Evolutionary conservation across 306 rosid species (phyloP).

Genomic region (Prunus padus): DNA sequence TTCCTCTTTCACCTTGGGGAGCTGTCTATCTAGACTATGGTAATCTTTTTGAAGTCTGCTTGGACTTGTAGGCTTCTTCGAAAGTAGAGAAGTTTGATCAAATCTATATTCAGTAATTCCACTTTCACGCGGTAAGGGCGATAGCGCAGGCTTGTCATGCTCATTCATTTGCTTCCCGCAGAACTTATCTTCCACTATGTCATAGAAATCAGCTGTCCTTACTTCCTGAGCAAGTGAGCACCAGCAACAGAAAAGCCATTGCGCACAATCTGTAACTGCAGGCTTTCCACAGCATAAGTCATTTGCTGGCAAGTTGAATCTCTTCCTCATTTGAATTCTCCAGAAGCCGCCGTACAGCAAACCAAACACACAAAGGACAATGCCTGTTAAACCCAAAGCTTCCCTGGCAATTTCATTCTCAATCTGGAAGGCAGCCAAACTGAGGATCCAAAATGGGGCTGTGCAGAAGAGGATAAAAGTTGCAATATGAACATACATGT

Average conservation of each 20-base stretch:
- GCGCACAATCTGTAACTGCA: slow-evolving; percentile 41
- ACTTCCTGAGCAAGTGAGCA: slow-evolving; percentile 66
- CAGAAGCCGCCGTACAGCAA: slow-evolving; percentile 60
- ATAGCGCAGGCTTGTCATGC: slow-evolving; percentile 19
- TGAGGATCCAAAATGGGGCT: slow-evolving; percentile 54
- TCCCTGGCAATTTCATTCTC: slow-evolving; percentile 34
- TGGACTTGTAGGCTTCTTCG: slow-evolving; percentile 25
- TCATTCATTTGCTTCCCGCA: slow-evolving; percentile 16
- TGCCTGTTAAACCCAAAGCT: slow-evolving; percentile 34
- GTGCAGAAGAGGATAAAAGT: slow-evolving; percentile 49
- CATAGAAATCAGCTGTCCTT: slow-evolving; percentile 46
- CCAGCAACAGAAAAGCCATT: slow-evolving; percentile 60
- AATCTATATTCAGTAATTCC: slow-evolving; percentile 27
- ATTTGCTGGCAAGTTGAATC: slow-evolving; percentile 44
- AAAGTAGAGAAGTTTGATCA: slow-evolving; percentile 18
- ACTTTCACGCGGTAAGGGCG: slow-evolving; percentile 41
- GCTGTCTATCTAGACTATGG: slow-evolving; percentile 4
- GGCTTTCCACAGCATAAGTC: slow-evolving; percentile 39
- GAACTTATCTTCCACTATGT: slow-evolving; percentile 30
- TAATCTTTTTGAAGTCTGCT: slow-evolving; percentile 12
- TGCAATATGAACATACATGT: slow-evolving; percentile 47
- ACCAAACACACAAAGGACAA: slow-evolving; percentile 43
- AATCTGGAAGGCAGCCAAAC: slow-evolving; percentile 44
- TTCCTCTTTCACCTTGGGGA: slow-evolving; percentile 19
- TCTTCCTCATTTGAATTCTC: slow-evolving; percentile 60